phyloP scores from a whole-genome alignment of 805 yeast species.

The Saturnispora silvae region DNA sequence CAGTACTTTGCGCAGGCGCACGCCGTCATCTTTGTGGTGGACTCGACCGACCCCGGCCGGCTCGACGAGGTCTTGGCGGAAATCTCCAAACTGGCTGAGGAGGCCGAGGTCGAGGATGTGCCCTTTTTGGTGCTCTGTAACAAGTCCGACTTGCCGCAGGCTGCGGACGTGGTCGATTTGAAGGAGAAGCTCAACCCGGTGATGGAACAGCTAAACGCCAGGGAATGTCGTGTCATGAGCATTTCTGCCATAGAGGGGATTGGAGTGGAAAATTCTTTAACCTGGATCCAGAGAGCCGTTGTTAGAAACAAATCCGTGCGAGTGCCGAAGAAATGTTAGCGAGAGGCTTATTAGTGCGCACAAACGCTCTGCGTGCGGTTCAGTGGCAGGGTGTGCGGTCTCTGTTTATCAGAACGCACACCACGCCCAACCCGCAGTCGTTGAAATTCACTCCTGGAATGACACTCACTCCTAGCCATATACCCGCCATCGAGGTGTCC shows the following conservation, averaged over 20 bases:
- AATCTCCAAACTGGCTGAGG: slow-evolving; percentile 45
- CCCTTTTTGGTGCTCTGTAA: slow-evolving; percentile 93
- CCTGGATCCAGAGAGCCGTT: slow-evolving; percentile 74
- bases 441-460: slow-evolving; percentile 68
- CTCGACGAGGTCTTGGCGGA: slow-evolving; percentile 73
- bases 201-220: slow-evolving; percentile 76
- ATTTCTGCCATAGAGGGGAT: slow-evolving; percentile 77
- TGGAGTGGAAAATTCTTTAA: slow-evolving; percentile 79
- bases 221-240: slow-evolving; percentile 85
- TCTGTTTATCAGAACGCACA: slow-evolving; percentile 69
- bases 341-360: no score
- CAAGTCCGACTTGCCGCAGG: slow-evolving; percentile 65
- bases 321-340: slow-evolving; percentile 1
- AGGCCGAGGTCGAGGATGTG: slow-evolving; percentile 59
- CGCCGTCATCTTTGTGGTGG: slow-evolving; percentile 87
- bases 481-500: slow-evolving; percentile 55
- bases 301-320: slow-evolving; percentile 28
- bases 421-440: slow-evolving; percentile 82
- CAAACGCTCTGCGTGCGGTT: no score
- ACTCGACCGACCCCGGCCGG: slow-evolving; percentile 75
- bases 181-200: slow-evolving; percentile 75
- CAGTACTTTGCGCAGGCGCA: slow-evolving; percentile 79
- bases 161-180: slow-evolving; percentile 65
- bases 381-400: slow-evolving; percentile 9
- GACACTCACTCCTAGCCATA: slow-evolving; percentile 49